A percentile compares a stretch with the other conserved stretches of the same genome.
Evolutionary conservation across 768 basidiomycete genomes (phyloP).

Genomic region (Lactarius trivialis): DNA sequence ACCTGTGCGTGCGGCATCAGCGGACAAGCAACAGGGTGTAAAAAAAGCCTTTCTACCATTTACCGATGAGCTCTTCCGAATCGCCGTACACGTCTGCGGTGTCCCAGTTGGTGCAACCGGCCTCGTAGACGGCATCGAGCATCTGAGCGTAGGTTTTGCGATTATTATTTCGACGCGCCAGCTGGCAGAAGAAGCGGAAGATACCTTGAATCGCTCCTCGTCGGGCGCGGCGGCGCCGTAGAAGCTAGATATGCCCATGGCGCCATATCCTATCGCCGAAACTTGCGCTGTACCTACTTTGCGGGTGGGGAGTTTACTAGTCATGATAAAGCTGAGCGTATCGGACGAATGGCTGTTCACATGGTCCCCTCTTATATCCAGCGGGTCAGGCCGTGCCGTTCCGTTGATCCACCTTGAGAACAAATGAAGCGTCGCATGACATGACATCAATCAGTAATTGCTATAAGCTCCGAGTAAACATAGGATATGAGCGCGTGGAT

Average conservation of each 20-base stretch:
- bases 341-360: not conserved
- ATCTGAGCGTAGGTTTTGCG: conserved; percentile 19
- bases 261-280: conserved; percentile 53
- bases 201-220: conserved; percentile 50
- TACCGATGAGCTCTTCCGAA: conserved; percentile 42
- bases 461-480: no score
- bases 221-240: conserved; percentile 45
- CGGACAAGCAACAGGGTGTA: no score
- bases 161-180: not conserved
- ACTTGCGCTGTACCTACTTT: conserved; percentile 42
- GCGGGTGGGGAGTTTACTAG: conserved; percentile 32
- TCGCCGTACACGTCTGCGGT: conserved; percentile 38
- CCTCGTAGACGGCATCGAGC: conserved; percentile 37
- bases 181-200: not conserved
- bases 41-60: conserved; percentile 30
- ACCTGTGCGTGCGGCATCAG: conserved; percentile 32
- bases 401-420: not conserved
- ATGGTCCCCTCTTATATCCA: not conserved
- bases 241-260: conserved; percentile 48
- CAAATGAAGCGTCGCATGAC: not conserved
- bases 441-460: no score
- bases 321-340: not conserved
- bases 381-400: not conserved
- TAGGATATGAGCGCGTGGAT: not conserved
- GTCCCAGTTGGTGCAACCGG: conserved; percentile 44